Base-by-base conservation (phyloP, 2,329 filamentous ascomycete species). In the Periconia sp. region DNA sequence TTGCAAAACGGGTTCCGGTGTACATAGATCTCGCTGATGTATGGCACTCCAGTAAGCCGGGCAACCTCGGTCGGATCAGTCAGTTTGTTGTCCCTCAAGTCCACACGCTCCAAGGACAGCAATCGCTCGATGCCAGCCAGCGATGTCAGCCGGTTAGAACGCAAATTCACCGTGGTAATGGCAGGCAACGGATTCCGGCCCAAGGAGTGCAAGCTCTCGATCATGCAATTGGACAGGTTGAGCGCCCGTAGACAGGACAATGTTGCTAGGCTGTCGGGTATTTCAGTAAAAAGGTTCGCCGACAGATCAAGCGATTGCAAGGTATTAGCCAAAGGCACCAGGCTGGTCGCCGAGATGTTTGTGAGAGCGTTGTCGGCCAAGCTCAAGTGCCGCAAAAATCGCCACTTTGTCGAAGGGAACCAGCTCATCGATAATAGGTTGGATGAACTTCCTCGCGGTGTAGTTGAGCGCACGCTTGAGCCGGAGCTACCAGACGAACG, bases 141-240 rank as follows among this genome's bases (percentile, higher is more conserved):
- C 2, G 91, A 95, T 45, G 84, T 81, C 46, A 99, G 80, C 32
- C 92, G 85, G 68, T 99, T 99, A 36, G 84, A 89, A 43, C 92
- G 86, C 41, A 99, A 81, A 62, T 97, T 97, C 43, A 99, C 77
- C 1, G 92, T 92, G 1, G 89, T 95, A 50, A 99, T 96, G 15
- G 94, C 92, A 19, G 94, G 92, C 4, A 99, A 79, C 10, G 94
- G 90, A 60, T 87, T 94, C 51, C 88, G 85, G 2, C 85, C 85
- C 29, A 99, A 77, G 2, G 92, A 96, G 60, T 95, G 88, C 42
- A 99, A 78, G 12, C 91, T 94, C 57, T 92, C 89, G 51, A 99
- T 97, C 92, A 97, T 96, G 78, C 92, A 97, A 61, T 95, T 88
- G 4, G 92, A 95, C 18, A 99, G 78, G 61, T 99, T 97, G 40